phyloP scores from a whole-genome alignment of 2,329 filamentous ascomycete genomes.

The Colletotrichum sojae region DNA sequence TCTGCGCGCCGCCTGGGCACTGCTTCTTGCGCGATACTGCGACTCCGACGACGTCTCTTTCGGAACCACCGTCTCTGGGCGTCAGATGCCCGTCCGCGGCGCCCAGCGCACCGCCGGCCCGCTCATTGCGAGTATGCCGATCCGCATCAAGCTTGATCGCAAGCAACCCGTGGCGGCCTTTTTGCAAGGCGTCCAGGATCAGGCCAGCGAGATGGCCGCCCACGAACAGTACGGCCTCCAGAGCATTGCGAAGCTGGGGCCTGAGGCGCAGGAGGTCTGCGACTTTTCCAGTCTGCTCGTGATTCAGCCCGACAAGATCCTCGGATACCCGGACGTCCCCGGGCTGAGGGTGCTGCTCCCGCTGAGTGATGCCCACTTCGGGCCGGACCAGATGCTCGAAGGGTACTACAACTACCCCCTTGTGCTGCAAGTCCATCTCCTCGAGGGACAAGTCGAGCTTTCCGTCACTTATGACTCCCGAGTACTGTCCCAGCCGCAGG shows the following conservation, averaged over 20 bases:
- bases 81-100: constrained; percentile 41
- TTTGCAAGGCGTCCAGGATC: constrained; percentile 47
- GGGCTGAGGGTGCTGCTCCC: background rate
- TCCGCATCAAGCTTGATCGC: constrained; percentile 21
- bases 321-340: background rate
- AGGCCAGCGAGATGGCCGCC: constrained; percentile 45
- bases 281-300: constrained; percentile 9
- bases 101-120: constrained; percentile 48
- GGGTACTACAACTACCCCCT: constrained; percentile 37
- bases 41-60: constrained; percentile 54
- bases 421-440: constrained; percentile 14
- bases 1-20: constrained; percentile 58
- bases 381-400: constrained; percentile 16
- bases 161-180: constrained; percentile 27
- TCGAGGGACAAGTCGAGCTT: background rate
- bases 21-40: constrained; percentile 54
- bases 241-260: constrained; percentile 39
- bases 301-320: constrained; percentile 8
- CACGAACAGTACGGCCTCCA: constrained; percentile 44
- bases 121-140: constrained; percentile 39
- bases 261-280: constrained; percentile 28
- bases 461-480: background rate
- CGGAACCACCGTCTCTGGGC: constrained; percentile 54
- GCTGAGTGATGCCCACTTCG: background rate
- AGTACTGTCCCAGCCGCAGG: constrained; percentile 2